Base-by-base conservation (phyloP, 106 monocot species). In the Acanthochlamys bracteata region DNA sequence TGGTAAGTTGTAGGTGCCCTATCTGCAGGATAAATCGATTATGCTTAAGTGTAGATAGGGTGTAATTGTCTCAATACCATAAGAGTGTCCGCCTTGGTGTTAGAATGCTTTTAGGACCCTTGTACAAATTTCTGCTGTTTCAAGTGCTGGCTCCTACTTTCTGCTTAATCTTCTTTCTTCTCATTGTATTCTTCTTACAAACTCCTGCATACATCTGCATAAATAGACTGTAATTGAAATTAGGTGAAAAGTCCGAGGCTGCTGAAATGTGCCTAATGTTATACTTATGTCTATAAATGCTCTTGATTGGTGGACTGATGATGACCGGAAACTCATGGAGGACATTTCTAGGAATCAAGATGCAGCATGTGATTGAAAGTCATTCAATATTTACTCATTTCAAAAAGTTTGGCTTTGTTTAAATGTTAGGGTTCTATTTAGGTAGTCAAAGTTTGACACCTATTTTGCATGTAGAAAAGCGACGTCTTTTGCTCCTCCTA, bases 231-330 rank as follows among this genome's bases (percentile, higher is more conserved):
- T 33, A 33, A 33, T 33, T 33, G 6, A 33, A 33, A 49, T 72
- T 24, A 95, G 96, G 96, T 53, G 71, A 91, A 69, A 73, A 90
- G 83, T 91, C 96, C 55, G 85, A 96, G 78, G 80, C 96, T 58
- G 91, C 88, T 78, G 96, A 90, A 1, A 25, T 78, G 54, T 82
- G 54, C 88, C 96, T 64, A 90, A 96, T 73, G 64, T 91, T 53
- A 85, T 96, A 33, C 74, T 96, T 40, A 91, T 96, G 90, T 73
- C 84, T 43, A 76, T 85, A 63, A 88, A 80, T 77, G 96, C 91
- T 19, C 25, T 69, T 69, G 96, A 96, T 69, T 90, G 96, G 22
- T 96, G 90, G 96, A 96, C 82, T 40, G 82, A 80, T 24, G 91
- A 88, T 61, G 96, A 96, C 73, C 64, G 40, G 57, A 75, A 74